These are phyloP conservation scores for Calvatia gigantea DNA, from an alignment of 768 basidiomycete species.

Conservation along the genomic window DNA sequence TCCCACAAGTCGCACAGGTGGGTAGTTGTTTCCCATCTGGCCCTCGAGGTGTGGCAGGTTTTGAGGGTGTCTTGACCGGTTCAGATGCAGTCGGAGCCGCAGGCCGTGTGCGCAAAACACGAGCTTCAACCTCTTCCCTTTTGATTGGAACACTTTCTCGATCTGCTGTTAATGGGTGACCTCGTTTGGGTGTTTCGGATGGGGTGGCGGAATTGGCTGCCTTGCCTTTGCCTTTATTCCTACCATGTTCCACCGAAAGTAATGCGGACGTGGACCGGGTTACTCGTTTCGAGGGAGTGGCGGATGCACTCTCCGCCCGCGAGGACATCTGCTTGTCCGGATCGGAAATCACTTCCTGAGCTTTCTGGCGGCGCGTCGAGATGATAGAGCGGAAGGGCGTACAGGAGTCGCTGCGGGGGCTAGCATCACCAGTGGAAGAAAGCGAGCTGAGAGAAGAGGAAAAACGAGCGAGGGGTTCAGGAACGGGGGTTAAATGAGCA, in stretches of 20 bases:
- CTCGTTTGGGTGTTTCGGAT: constrained; percentile 22
- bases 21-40: constrained; percentile 67
- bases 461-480: constrained; percentile 29
- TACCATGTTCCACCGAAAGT: constrained; percentile 15
- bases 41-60: constrained; percentile 46
- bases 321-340: constrained; percentile 22
- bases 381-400: constrained; percentile 55
- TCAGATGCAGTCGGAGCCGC: constrained; percentile 32
- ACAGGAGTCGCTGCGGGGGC: constrained; percentile 29
- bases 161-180: constrained; percentile 18
- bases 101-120: constrained; percentile 49
- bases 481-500: constrained; percentile 29
- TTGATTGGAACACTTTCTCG: constrained; percentile 38
- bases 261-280: constrained; percentile 31
- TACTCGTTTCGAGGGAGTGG: constrained; percentile 23
- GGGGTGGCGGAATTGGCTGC: constrained; percentile 25
- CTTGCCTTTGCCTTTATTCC: constrained; percentile 39
- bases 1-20: constrained; percentile 67
- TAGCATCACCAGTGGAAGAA: constrained; percentile 31
- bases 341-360: constrained; percentile 24
- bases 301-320: constrained; percentile 18
- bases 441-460: constrained; percentile 41
- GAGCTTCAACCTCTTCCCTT: constrained; percentile 49
- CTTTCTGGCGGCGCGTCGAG: constrained; percentile 56
- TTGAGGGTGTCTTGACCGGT: constrained; percentile 20